Base-by-base conservation (phyloP, 129 eudicot species). In the Flaveria sonorensis region DNA sequence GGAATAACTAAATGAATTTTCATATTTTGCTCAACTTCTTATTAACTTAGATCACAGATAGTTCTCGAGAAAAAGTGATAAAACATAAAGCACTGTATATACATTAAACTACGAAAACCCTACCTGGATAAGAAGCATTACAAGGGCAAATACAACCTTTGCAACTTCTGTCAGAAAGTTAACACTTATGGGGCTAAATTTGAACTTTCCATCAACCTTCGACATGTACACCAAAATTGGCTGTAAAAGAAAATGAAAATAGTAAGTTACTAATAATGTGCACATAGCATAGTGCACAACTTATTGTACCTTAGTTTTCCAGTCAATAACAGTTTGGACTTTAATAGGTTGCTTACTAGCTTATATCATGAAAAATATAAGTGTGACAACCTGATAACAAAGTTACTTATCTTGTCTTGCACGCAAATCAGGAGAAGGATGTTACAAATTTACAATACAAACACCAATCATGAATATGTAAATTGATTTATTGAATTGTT, bases 161-260 rank as follows among this genome's bases (percentile, higher is more conserved):
- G 90, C 83, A 77, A 88, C 66, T 87, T 95, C 99, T 30, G 97
- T 95, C 84, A 95, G 81, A 83, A 95, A 95, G 88, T 95, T 95
- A 70, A 95, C 99, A 81, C 99, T 95, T 68, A 95, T 84, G 20
- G 99, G 99, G 74, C 99, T 95, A 85, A 95, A 95, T 42, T 95
- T 89, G 87, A 95, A 95, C 76, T 81, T 85, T 51, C 99, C 99
- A 95, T 95, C 99, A 86, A 95, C 99, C 86, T 95, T 95, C 81
- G 97, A 91, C 99, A 92, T 95, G 77, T 65, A 95, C 53, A 95
- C 99, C 92, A 95, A 78, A 71, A 95, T 85, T 69, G 99, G 99
- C 99, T 95, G 96, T 40, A 82, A 85, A 79, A 70, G 28, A 52
- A 74, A 73, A 75, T 13, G 15, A 72, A 32, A 60, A 14, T 3